These are phyloP conservation scores for Licmophora abbreviata DNA, from an alignment of 108 stramenopile genomes.

Conservation along the genomic window DNA sequence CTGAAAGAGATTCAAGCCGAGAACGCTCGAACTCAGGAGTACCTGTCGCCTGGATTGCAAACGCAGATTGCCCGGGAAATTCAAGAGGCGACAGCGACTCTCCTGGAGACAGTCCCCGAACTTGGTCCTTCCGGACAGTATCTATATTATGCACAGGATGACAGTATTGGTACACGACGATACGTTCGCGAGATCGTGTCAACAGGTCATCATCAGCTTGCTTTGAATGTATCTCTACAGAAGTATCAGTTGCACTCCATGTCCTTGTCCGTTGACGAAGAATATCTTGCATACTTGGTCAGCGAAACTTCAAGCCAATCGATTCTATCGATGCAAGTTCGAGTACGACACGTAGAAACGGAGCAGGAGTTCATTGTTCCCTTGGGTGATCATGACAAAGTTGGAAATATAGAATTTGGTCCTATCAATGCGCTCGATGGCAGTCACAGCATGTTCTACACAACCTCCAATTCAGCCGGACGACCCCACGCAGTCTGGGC, in stretches of 20 bases:
- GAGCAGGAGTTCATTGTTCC: neutral
- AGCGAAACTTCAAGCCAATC: too few species aligned
- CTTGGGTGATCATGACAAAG: neutral
- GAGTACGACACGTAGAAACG: constrained; percentile 1
- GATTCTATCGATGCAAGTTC: neutral
- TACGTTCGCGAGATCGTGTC: neutral
- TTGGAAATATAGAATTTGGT: constrained; percentile 10
- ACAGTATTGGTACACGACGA: neutral
- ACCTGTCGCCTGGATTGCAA: too few species aligned
- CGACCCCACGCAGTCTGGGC: constrained; percentile 2
- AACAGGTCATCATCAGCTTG: too few species aligned
- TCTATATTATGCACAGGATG: neutral
- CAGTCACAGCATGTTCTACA: constrained; percentile 5
- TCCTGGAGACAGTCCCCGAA: neutral
- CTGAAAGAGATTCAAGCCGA: too few species aligned
- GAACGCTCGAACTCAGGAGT: too few species aligned
- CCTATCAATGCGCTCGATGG: constrained; percentile 7
- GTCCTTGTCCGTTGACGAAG: constrained; percentile 10
- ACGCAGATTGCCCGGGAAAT: too few species aligned
- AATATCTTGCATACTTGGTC: constrained; percentile 1
- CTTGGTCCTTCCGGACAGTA: constrained; percentile 4
- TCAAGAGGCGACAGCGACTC: neutral
- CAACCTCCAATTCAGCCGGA: neutral
- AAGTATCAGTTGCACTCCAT: neutral
- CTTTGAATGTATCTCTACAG: constrained; percentile 2